phyloP scores from a whole-genome alignment of 2,329 filamentous ascomycete species.

The Mycosphaerelloides madeirae region DNA sequence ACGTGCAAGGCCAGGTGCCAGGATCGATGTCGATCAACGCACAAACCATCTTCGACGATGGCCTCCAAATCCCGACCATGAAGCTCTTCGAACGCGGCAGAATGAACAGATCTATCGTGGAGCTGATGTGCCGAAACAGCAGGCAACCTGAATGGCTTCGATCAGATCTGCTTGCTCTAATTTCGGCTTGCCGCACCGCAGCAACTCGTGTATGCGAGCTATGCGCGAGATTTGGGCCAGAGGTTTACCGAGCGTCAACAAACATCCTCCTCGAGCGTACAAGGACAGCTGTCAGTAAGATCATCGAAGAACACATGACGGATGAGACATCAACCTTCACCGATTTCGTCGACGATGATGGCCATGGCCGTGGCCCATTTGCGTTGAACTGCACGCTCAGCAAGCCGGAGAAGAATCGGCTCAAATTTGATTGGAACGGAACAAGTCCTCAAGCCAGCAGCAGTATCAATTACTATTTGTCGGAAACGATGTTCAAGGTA shows the following conservation, averaged over 20 bases:
- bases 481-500: slow-evolving; percentile 24
- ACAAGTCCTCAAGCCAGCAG: slow-evolving; percentile 24
- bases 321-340: slow-evolving; percentile 23
- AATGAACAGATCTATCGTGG: slow-evolving; percentile 25
- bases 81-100: slow-evolving; percentile 26
- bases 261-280: slow-evolving; percentile 22
- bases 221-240: slow-evolving; percentile 22
- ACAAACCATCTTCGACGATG: slow-evolving; percentile 26
- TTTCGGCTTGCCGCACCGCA: slow-evolving; percentile 25
- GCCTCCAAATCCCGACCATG: slow-evolving; percentile 26
- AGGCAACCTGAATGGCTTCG: slow-evolving; percentile 26
- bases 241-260: slow-evolving; percentile 24
- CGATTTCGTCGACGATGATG: slow-evolving; percentile 27
- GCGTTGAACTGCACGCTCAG: slow-evolving; percentile 26
- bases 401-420: slow-evolving; percentile 22
- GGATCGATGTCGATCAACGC: slow-evolving; percentile 27
- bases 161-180: slow-evolving; percentile 23
- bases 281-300: slow-evolving; percentile 21
- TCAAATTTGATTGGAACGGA: slow-evolving; percentile 25
- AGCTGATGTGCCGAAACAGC: slow-evolving; percentile 25
- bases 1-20: slow-evolving; percentile 26
- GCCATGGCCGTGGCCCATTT: slow-evolving; percentile 24
- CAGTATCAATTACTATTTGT: slow-evolving; percentile 26
- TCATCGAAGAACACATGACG: slow-evolving; percentile 26
- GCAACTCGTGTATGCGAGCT: slow-evolving; percentile 26